Evolutionary conservation across 345 rosid genomes (phyloP).

Genomic region (Cardamine occulta): DNA sequence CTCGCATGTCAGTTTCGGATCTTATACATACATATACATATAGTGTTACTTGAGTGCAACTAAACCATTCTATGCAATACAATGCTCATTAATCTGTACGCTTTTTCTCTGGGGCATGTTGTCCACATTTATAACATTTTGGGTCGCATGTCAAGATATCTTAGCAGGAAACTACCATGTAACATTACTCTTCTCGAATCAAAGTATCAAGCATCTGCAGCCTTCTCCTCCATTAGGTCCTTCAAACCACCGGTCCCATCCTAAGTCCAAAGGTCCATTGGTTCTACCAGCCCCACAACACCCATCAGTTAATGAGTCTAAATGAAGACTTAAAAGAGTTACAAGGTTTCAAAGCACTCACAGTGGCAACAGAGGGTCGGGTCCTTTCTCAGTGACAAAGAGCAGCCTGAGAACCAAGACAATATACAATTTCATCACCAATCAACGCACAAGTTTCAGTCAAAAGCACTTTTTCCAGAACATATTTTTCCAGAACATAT

Average conservation of each 20-base stretch:
- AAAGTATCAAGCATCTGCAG: slow-evolving; percentile 69
- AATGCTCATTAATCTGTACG: slow-evolving; percentile 27
- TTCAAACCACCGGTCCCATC: slow-evolving; percentile 85
- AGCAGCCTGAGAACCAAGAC: slow-evolving; percentile 51
- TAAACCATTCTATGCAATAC: slow-evolving; percentile 24
- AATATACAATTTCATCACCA: slow-evolving; percentile 7
- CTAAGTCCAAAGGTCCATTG: slow-evolving; percentile 57
- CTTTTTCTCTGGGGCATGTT: neutral
- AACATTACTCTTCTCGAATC: slow-evolving; percentile 29
- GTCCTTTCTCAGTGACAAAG: slow-evolving; percentile 43
- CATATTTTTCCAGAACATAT: neutral
- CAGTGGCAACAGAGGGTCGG: slow-evolving; percentile 71
- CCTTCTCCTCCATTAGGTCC: slow-evolving; percentile 64
- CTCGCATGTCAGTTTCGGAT: slow-evolving; percentile 17
- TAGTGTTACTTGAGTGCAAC: slow-evolving; percentile 28
- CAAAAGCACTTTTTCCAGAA: neutral
- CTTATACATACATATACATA: slow-evolving; percentile 17
- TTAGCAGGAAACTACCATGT: neutral
- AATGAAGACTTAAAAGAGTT: neutral
- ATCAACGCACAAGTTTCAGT: neutral
- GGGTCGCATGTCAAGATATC: neutral
- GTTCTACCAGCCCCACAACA: slow-evolving; percentile 54
- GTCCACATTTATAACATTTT: neutral
- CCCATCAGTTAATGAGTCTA: slow-evolving; percentile 3
- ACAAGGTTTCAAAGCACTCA: slow-evolving; percentile 40